Evolutionary conservation across 2,329 filamentous ascomycete genomes (phyloP).

Genomic region (Botrytis tulipae): DNA sequence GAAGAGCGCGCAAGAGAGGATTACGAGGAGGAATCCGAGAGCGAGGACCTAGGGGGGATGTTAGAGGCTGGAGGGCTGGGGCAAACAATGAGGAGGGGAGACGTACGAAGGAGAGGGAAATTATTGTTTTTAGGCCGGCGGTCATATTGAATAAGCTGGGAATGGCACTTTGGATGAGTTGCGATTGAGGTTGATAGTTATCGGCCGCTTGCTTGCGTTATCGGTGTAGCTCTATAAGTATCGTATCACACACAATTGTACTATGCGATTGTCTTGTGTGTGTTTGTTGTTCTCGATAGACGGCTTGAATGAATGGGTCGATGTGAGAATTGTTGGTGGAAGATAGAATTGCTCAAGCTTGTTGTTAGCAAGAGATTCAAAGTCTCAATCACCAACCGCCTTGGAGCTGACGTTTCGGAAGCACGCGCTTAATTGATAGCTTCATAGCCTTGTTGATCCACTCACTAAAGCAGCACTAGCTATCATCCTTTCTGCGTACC

Average conservation of each 20-base stretch:
- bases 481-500: fast-evolving
- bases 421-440: slow-evolving; percentile 7
- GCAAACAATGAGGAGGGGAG: background rate
- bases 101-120: slow-evolving; percentile 91
- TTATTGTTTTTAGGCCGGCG: slow-evolving; percentile 98
- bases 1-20: slow-evolving; percentile 94
- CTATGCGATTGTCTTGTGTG: background rate
- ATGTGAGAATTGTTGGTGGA: background rate
- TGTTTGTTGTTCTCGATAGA: background rate
- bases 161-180: slow-evolving; percentile 5
- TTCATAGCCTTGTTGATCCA: background rate
- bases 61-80: background rate
- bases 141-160: slow-evolving; percentile 46
- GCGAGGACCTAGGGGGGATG: slow-evolving; percentile 69
- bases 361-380: slow-evolving; percentile 4
- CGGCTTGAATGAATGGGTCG: background rate
- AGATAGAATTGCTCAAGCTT: background rate
- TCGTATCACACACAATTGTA: background rate
- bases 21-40: slow-evolving; percentile 97
- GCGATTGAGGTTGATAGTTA: background rate
- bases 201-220: background rate
- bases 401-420: slow-evolving; percentile 18
- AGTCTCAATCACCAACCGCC: background rate
- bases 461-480: background rate
- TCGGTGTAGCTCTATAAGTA: background rate